These are phyloP conservation scores for Rhodotorula sp. DNA, from an alignment of 1,284 basidiomycete genomes.

Conservation along the genomic window DNA sequence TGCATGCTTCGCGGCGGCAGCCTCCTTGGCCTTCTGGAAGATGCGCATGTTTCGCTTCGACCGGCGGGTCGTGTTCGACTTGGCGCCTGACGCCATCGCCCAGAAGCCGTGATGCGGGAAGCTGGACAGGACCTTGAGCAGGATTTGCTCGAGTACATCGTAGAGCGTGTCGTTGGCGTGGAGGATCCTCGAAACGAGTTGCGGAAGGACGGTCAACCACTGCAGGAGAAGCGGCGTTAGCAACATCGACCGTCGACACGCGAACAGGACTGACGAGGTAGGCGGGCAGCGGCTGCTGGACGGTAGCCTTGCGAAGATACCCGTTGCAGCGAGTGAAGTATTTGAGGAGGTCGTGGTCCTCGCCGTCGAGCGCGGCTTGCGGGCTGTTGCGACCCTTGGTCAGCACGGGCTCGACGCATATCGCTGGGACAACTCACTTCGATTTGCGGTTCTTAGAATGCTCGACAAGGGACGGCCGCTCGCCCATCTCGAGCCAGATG, in stretches of 20 bases:
- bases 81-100: constrained; percentile 85
- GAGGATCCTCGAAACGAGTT: constrained; percentile 91
- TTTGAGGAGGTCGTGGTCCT: constrained; percentile 43
- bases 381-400: neutral
- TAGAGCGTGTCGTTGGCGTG: constrained; percentile 73
- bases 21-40: constrained; percentile 61
- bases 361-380: constrained; percentile 3
- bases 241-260: neutral
- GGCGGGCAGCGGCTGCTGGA: constrained; percentile 60
- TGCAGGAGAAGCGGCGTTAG: constrained; percentile 48
- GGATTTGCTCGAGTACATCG: constrained; percentile 65
- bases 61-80: constrained; percentile 72
- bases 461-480: constrained; percentile 52
- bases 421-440: neutral
- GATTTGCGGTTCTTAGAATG: constrained; percentile 33
- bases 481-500: constrained; percentile 92
- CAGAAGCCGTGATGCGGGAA: constrained; percentile 93
- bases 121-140: constrained; percentile 68
- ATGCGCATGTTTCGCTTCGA: constrained; percentile 64
- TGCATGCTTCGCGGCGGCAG: neutral
- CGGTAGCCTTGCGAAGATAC: constrained; percentile 56
- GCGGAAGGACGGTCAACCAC: constrained; percentile 97
- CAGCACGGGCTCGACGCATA: neutral
- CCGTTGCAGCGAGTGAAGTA: constrained; percentile 61
- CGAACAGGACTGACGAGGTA: constrained; percentile 63